Evolutionary conservation across 306 rosid species (phyloP), one percentile per base, ranked within the genome.

Genomic region (Sicyos baderoa): DNA sequence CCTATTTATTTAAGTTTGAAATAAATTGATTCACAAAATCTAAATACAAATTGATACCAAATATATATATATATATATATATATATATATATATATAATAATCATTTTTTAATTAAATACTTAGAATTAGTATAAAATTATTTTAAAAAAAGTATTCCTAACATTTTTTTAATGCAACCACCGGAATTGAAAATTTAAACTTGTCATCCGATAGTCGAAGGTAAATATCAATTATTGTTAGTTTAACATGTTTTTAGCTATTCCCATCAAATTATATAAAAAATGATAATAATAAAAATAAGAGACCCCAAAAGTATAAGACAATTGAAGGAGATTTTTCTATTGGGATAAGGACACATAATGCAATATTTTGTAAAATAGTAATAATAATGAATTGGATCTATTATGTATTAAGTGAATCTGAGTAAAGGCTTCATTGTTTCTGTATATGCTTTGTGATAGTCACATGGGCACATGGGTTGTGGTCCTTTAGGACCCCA

Each of bases 381-480:
- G 3, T 25, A 64, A 45, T 54, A 45, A n/a, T 40, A 22, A 47
- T 32, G 29, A 25, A 32, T 65, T 65, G 55, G 71, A 47, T 19
- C 47, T 66, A 47, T 66, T 66, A 47, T 21, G 54, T 17, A 64
- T 18, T 7, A 14, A 44, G 54, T 66, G 55, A 64, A 64, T 44
- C 29, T 62, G 68, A 62, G 68, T 62, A 40, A 62, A 40, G 50
- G 68, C 9, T 42, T 19, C 35, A 44, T 40, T 64, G 29, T 64
- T 64, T 64, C 3, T 65, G 40, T 65, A 21, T 21, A 65, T 21
- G 71, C 21, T 21, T 44, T 19, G 17, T 2, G 68, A 61, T 23
- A 35, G 9, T 65, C 55, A 66, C 71, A 66, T 13, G 71, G 40
- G 3, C 71, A 66, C 71, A 66, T 66, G 71, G 71, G 42, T 53